Evolutionary conservation across 306 rosid species (phyloP), one percentile per base, ranked within the genome.

Genomic region (Gastrolobium villosum): DNA sequence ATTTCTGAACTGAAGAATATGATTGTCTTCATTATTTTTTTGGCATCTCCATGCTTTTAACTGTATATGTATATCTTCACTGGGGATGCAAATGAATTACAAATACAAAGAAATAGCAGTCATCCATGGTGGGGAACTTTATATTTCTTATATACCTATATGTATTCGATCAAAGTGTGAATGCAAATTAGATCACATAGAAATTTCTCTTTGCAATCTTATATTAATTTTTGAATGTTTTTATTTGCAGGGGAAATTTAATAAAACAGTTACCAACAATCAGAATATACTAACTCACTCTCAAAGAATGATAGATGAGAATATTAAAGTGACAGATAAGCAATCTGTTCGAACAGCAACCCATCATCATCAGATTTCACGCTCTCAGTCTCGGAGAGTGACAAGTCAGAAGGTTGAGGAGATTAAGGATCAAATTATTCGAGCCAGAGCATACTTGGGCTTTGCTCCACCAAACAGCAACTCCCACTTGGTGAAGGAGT

Each of bases 351-450:
- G 3, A 49, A 77, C 70, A 49, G 73, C 86, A 63, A 74, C 68
- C 61, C 82, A 20, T 50, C 82, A 40, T 26, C 88, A 73, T 83
- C 85, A 72, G 32, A 75, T 70, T 72, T 68, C 75, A 28, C 88
- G 1, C 41, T 49, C 77, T 73, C 84, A 64, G 26, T 65, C 78
- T 9, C 73, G 4, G 36, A 84, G 69, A 89, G 80, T 72, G 70
- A 72, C 77, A 30, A 86, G 85, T 63, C 83, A 79, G 69, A 96
- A 79, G 81, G 86, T 93, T 57, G 83, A 53, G 65, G 92, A 93
- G 85, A 91, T 96, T 82, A 90, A 74, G 80, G 98, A 96, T 90
- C 96, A 93, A 85, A 78, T 96, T 72, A 75, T 96, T 74, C 88
- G 92, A 86, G 99, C 94, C 81, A 90, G 69, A 87, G 93, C 87